Evolutionary conservation across 2,329 filamentous ascomycete species (phyloP), one percentile per base, ranked within the genome.

Genomic region (Calonectria naviculata): DNA sequence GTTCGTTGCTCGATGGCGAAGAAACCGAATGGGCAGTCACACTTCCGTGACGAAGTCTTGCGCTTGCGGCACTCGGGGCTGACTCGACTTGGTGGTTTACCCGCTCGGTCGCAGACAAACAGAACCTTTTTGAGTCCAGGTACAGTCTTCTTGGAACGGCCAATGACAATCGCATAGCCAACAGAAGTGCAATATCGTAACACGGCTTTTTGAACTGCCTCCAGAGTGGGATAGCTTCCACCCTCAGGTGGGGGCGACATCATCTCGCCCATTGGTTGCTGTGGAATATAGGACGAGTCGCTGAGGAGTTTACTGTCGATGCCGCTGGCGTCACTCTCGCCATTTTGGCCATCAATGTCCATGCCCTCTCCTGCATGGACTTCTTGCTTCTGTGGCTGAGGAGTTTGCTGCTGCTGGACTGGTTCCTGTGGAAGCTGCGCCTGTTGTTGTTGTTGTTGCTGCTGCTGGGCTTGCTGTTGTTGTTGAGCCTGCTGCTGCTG

Each of bases 11-110:
- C 91, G 44, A 93, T 90, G 67, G 91, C 91, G 74, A 92, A 93
- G 80, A 93, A 92, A n/a, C 91, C 91, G 79, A 93, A 93, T 34
- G 90, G 89, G 73, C 91, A 93, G 75, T 92, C 90, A 76, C 91
- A 92, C 77, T 93, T 93, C 54, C 91, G 86, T n/a, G 90, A 92
- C 10, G 91, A 92, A 1, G 91, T 93, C 78, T 91, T 91, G 26
- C 90, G 87, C 81, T 92, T 92, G 67, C 91, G 88, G 72, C 89
- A 87, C 80, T 92, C 91, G 1, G 90, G 89, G 73, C 85, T 91
- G n/a, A 91, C 90, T 7, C 89, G 87, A 66, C 85, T 89, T 3
- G 89, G 89, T 2, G 89, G 89, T 75, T 91, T 91, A 47, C 91
- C 91, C 4, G 90, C 90, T 67, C 90, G 87, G 77, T 93, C 91